Evolutionary conservation across 805 yeast genomes (phyloP), one percentile per base, ranked within the genome.

Genomic region (Myxozyma udenii): DNA sequence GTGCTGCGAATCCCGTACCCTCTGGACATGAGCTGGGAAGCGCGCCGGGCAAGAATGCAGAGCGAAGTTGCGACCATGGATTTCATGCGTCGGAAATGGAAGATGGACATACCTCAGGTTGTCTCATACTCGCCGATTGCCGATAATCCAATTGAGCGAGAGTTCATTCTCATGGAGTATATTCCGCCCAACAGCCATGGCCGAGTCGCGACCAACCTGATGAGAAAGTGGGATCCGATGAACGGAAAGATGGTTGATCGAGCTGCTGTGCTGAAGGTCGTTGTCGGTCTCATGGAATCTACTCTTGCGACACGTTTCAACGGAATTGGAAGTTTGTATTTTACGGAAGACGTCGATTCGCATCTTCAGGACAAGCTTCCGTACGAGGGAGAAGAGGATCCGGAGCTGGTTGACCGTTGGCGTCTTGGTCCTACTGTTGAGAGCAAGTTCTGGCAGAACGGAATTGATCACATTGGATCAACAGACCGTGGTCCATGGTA

Each of bases 61-160:
- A 81, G 89, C 66, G 98, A 91, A 69, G 96, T 83, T 48, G 98
- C 98, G 19, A 91, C 98, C 0, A 74, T 87, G 75, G 98, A 91
- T 69, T 93, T 86, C 68, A 75, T 84, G 49, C 68, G 74, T 32
- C 68, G 78, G 58, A 87, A 87, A 65, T 70, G 86, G 48, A 81
- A 80, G 11, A 68, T 85, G 44, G 76, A 78, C 22, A 86, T 86
- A 40, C 97, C 97, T 38, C 80, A 78, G 61, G 85, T 87, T 11
- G 71, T 80, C 49, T 78, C 84, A 1, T 74, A 79, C 64, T 85
- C 81, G 64, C 87, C 88, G 52, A 74, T 79, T 25, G 76, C 78
- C 41, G 68, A 78, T 41, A 91, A 90, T 66, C 76, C 81, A 12
- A 64, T 90, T 30, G 78, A 80, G 46, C 69, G 81, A 28, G 95